phyloP scores from a whole-genome alignment of 495 filamentous ascomycete species.

The Penicillium chermesinum region DNA sequence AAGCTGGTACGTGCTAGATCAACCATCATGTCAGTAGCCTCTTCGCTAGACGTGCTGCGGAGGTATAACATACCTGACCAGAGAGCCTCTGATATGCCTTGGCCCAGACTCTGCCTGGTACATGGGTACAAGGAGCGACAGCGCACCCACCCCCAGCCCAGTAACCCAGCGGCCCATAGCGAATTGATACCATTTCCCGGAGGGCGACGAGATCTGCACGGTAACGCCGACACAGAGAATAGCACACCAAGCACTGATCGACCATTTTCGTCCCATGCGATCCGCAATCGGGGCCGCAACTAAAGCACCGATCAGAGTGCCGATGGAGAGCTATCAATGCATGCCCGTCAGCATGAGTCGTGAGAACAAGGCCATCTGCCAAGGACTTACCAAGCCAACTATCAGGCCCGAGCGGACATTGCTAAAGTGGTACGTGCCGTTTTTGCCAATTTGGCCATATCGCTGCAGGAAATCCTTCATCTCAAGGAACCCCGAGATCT shows the following conservation, averaged over 20 bases:
- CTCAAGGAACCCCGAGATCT: conserved; percentile 51
- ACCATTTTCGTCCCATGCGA: conserved; percentile 47
- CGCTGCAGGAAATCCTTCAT: conserved; percentile 45
- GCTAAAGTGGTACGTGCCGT: conserved; percentile 33
- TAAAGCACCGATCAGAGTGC: conserved; percentile 62
- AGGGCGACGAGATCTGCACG: conserved; percentile 56
- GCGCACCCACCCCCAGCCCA: conserved; percentile 60
- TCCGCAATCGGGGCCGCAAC: conserved; percentile 51
- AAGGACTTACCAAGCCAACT: conserved; percentile 33
- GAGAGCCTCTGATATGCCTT: conserved; percentile 56
- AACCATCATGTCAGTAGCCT: neutral
- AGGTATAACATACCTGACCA: conserved; percentile 45
- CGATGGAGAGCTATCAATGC: conserved; percentile 48
- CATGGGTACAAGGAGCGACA: conserved; percentile 65
- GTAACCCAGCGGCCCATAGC: conserved; percentile 52
- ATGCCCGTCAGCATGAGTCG: neutral
- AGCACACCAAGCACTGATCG: conserved; percentile 47
- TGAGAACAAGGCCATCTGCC: neutral
- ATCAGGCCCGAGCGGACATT: conserved; percentile 46
- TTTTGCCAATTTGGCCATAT: conserved; percentile 26
- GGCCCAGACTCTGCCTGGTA: conserved; percentile 66
- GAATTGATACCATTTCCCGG: conserved; percentile 47
- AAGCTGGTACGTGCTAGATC: conserved; percentile 59
- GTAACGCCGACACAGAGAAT: conserved; percentile 59
- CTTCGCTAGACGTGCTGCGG: neutral